Evolutionary conservation across 2,329 filamentous ascomycete genomes (phyloP), one percentile per base, ranked within the genome.

Genomic region (Nemania abortiva): DNA sequence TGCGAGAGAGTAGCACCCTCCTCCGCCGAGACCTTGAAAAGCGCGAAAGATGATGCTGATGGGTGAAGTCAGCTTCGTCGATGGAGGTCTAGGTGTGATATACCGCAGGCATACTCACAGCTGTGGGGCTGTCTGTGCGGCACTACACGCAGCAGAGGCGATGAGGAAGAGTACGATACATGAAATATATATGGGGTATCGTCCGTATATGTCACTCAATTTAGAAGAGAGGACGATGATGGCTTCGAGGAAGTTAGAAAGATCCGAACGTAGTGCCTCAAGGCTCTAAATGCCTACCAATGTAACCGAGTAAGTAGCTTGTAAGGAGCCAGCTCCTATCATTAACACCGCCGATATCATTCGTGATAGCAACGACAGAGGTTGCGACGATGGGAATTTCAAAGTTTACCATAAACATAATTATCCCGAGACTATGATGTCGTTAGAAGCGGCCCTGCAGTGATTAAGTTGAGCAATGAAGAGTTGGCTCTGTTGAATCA

Each of bases 21-120:
- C 69, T 15, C 71, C 71, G 9, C 71, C 71, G 10, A 70, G 3
- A 4, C 71, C 71, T 29, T 73, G 71, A 22, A 73, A 66, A 1
- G 69, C 69, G 1, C 71, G 71, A 11, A 73, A 64, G 1, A 71
- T 27, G 13, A 71, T 55, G 1, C 53, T 55, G 4, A 3, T 2
- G 10, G 6, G 24, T 1, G 47, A 20, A 18, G 6, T 6, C 11
- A 18, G 24, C 24, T 27, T 27, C 24, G 24, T 27, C 24, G 24
- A 27, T 27, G 24, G 24, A 27, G 24, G 24, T 5, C 24, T 27
- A 27, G 2, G 24, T 27, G 24, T 27, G 24, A 27, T 27, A 27
- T 27, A 49, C 3, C 9, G 5, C 18, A 49, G n/a, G 24, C 24
- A 27, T 3, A 55, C 52, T 55, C 24, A 55, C 52, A 55, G 27